A percentile compares a stretch with the other conserved stretches of the same genome.
Conservation (phyloP, 192 early-diverging fungal genomes). For the Coemansia sp. region DNA sequence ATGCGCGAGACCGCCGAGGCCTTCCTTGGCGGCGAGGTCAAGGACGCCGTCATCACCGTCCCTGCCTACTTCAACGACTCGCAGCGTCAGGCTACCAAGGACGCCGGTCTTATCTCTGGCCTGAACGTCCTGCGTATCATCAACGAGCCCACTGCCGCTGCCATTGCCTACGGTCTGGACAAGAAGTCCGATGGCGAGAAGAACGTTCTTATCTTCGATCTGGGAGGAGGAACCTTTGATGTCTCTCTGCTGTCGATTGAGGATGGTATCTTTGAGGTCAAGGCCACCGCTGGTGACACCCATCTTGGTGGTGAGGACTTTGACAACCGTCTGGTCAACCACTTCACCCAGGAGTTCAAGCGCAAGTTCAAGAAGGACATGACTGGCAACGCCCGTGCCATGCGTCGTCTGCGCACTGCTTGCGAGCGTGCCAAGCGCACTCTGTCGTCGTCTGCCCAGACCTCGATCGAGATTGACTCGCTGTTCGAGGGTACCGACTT, state of each 20-base stretch:
- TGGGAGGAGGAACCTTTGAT: conserved; percentile 98
- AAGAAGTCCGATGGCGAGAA: conserved; percentile 88
- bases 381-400: conserved; percentile 81
- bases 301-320: conserved; percentile 99
- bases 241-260: conserved; percentile 96
- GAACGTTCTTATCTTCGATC: conserved; percentile 97
- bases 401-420: conserved; percentile 96
- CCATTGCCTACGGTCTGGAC: conserved; percentile 99
- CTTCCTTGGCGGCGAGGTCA: conserved; percentile 78
- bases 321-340: conserved; percentile 96
- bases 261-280: conserved; percentile 98
- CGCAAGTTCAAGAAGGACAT: conserved; percentile 95
- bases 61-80: conserved; percentile 99
- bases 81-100: conserved; percentile 99
- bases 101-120: conserved; percentile 94
- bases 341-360: conserved; percentile 96
- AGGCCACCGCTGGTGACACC: conserved; percentile 98
- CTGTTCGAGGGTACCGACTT: conserved; percentile 97
- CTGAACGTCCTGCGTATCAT: conserved; percentile 99
- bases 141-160: conserved; percentile 99
- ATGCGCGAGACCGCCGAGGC: conserved; percentile 98
- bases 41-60: conserved; percentile 96
- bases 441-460: conserved; percentile 90
- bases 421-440: conserved; percentile 98
- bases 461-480: conserved; percentile 94